Base-by-base conservation (phyloP, 306 rosid genomes). In the Cucumis hystrix region DNA sequence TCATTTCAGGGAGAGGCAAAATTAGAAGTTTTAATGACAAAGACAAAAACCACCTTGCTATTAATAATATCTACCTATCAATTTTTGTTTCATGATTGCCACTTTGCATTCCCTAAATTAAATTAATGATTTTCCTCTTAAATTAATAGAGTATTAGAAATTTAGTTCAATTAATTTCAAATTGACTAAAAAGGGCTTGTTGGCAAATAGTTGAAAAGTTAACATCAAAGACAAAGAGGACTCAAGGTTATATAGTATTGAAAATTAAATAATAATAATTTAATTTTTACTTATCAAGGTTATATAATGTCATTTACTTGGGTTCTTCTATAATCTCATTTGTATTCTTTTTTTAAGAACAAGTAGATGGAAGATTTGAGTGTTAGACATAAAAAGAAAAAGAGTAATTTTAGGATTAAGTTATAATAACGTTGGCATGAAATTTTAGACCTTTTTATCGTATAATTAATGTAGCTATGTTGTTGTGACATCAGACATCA, bases 1-100 rank as follows among this genome's bases (percentile, higher is more conserved):
- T 95, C 97, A 95, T 90, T 12, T 62, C 14, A 37, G 62, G n/a
- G 62, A 35, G 65, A 8, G 18, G 56, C 39, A 41, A 69, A 69
- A 45, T 66, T 55, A 23, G 33, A 40, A 35, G 40, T 77, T n/a
- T 58, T 43, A 40, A 37, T 71, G 55, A 20, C 6, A 23, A 1
- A 39, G 16, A 41, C 55, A 20, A 43, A 41, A 49, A 15, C 76
- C 6, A 21, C 7, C 20, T 6, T 69, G 54, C 75, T 69, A 69
- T 43, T 69, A 43, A 71, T 49, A 71, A 71, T 23, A 71, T 49
- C 10, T 49, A 49, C 51, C 8, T 25, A 47, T 49, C 20, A 23
- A 18, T 71, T 45, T 21, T 47, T 71, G 59, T 21, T 71, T 71
- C 12, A 71, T 52, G 2, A 52, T 47, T 49, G 59, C 0, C 59